These are phyloP conservation scores for Eucalyptus melliodora DNA, from an alignment of 345 rosid genomes.

Conservation along the genomic window DNA sequence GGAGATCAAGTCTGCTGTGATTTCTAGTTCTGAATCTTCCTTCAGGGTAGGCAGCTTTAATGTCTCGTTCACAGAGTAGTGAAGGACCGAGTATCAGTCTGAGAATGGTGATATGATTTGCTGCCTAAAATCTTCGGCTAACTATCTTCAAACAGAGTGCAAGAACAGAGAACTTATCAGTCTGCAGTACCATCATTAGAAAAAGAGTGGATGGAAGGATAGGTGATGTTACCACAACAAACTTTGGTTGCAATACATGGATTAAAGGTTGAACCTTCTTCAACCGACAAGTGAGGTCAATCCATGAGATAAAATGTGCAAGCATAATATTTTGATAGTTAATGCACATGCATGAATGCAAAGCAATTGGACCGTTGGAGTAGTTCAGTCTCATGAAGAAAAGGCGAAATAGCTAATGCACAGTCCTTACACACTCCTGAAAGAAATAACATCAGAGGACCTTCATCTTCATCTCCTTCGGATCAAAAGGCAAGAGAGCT, in stretches of 20 bases:
- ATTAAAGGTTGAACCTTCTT: conserved; percentile 36
- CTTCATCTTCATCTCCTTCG: conserved; percentile 76
- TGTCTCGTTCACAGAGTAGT: conserved; percentile 41
- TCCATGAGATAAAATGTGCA: background rate
- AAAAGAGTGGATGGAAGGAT: background rate
- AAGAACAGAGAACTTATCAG: background rate
- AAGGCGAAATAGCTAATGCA: background rate
- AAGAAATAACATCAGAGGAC: conserved; percentile 72
- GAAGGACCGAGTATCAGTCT: conserved; percentile 11
- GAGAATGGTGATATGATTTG: conserved; percentile 7
- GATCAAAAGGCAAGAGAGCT: conserved; percentile 71
- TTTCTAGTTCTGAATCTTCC: conserved; percentile 25
- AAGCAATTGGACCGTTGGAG: background rate
- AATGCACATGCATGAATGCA: background rate
- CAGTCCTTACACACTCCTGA: conserved; percentile 52
- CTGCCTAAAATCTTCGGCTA: conserved; percentile 31
- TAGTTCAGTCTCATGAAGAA: background rate
- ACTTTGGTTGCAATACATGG: conserved; percentile 49
- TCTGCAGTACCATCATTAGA: background rate
- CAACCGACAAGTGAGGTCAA: conserved; percentile 12
- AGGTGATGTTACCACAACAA: conserved; percentile 36
- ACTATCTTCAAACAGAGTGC: conserved; percentile 8
- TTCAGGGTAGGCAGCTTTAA: conserved; percentile 18
- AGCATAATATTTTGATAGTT: background rate
- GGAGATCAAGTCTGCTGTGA: conserved; percentile 38